Evolutionary conservation across 768 basidiomycete genomes (phyloP), one percentile per base, ranked within the genome.

Genomic region (Omphalotus guepiniiformis): DNA sequence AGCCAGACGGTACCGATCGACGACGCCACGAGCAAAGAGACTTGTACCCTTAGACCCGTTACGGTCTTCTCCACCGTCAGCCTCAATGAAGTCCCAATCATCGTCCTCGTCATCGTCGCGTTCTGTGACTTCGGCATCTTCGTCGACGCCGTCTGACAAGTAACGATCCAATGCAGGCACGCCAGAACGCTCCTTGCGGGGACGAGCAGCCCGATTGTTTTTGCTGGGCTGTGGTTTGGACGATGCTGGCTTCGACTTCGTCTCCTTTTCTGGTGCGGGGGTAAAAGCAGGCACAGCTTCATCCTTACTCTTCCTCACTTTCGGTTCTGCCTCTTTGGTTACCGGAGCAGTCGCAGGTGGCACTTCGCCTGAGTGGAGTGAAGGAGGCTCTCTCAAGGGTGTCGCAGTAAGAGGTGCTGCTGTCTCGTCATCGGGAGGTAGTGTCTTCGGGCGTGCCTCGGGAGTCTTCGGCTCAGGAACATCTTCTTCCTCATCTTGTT

Each of bases 51-150:
- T 82, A 21, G 83, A 70, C 15, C 90, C 89, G 52, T 93, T 92
- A 51, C 83, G 75, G 48, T 91, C 90, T 59, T 90, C 89, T n/a
- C 80, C 82, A 53, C 85, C 85, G 4, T 70, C 87, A 30, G 78
- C 79, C 57, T 92, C 88, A 51, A 95, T 76, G 53, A 93, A 79
- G 75, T 93, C 92, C 92, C 93, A 95, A 48, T 93, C 92, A 34
- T 91, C 87, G 42, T 92, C 90, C 45, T 84, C 81, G 16, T 82
- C 80, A 18, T 78, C 75, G 18, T 74, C 70, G n/a, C 71, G 30
- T 21, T 71, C 73, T 42, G 69, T 73, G 40, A 56, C 65, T 47
- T 68, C 71, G 29, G 62, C 60, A 44, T 80, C 82, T 52, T 72
- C 73, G 39, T 75, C 76, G 49, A 66, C 66, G 30, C 64, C 74